Percentiles rank a stretch among this genome's conserved stretches.
These are phyloP conservation scores for Ogataea allantospora DNA, from an alignment of 805 yeast species.

Conservation along the genomic window DNA sequence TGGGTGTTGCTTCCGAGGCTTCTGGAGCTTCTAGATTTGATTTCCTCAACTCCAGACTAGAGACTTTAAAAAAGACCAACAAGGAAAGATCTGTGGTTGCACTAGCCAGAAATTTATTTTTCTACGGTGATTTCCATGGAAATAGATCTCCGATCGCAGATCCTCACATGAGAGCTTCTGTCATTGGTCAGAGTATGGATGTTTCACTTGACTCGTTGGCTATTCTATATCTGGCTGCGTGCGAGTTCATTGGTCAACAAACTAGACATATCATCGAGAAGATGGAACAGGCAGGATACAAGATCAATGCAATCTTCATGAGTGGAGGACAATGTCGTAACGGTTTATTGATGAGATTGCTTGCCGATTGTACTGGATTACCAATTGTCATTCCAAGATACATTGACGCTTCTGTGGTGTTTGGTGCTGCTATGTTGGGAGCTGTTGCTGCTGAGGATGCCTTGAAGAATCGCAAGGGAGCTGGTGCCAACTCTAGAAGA, in stretches of 20 bases:
- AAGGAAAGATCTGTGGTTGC: slow-evolving; percentile 71
- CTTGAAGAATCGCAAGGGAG: slow-evolving; percentile 30
- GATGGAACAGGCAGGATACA: slow-evolving; percentile 79
- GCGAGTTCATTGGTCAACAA: slow-evolving; percentile 97
- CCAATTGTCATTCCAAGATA: slow-evolving; percentile 92
- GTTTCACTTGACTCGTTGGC: slow-evolving; percentile 81
- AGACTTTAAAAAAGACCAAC: slow-evolving; percentile 54
- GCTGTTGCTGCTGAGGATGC: slow-evolving; percentile 85
- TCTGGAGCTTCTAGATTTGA: slow-evolving; percentile 78
- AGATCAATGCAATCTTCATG: slow-evolving; percentile 73
- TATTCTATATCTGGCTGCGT: slow-evolving; percentile 82
- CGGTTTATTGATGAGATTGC: slow-evolving; percentile 78
- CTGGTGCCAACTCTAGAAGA: slow-evolving; percentile 26
- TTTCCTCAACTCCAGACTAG: slow-evolving; percentile 72
- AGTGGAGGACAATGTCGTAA: slow-evolving; percentile 98
- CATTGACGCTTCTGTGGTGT: slow-evolving; percentile 95
- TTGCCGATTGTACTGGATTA: slow-evolving; percentile 90
- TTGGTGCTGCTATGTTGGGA: slow-evolving; percentile 92
- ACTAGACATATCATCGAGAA: slow-evolving; percentile 91
- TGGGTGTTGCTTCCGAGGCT: slow-evolving; percentile 64
- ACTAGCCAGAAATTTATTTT: slow-evolving; percentile 80
- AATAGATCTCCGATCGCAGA: slow-evolving; percentile 98
- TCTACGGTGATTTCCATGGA: slow-evolving; percentile 96
- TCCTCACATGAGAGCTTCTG: slow-evolving; percentile 86
- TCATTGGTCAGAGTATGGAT: slow-evolving; percentile 93